Percentiles rank a stretch among this genome's conserved stretches.
Evolutionary conservation across 176 grass and related monocot species (phyloP).

Genomic region (Echinochloa phyllopogon): DNA sequence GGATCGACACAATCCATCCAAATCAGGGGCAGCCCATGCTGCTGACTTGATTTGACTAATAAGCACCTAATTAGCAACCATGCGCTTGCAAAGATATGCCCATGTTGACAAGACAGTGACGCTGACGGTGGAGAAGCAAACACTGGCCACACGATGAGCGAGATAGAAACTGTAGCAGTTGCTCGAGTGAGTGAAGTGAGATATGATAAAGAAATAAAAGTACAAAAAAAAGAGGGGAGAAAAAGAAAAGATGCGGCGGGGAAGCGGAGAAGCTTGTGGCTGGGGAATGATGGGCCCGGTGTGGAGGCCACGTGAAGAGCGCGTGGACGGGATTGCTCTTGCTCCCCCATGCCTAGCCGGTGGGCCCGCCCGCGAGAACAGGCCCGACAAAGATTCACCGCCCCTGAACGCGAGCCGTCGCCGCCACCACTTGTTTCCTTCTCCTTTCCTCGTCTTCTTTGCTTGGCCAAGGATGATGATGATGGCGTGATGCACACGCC

Average conservation of each 20-base stretch:
- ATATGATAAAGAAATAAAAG: too few species aligned
- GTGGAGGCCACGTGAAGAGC: slow-evolving; percentile 41
- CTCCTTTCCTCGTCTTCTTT: neutral
- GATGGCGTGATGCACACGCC: neutral
- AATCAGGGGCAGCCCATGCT: neutral
- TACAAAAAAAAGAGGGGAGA: too few species aligned
- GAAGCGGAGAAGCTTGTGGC: neutral
- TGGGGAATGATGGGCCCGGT: neutral
- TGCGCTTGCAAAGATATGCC: neutral
- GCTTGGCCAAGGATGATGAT: neutral
- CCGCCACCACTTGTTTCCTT: neutral
- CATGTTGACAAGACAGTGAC: neutral
- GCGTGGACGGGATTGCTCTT: neutral
- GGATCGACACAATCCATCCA: neutral
- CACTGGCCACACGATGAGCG: neutral
- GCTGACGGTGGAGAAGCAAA: neutral
- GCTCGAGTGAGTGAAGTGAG: neutral
- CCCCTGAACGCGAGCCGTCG: neutral
- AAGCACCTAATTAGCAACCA: neutral
- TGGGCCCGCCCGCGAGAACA: slow-evolving; percentile 33
- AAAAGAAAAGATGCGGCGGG: neutral
- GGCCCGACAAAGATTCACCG: slow-evolving; percentile 37
- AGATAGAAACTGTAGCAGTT: neutral
- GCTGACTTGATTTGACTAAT: neutral
- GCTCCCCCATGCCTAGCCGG: neutral